These are phyloP conservation scores for Camelina neglecta DNA, from an alignment of 345 rosid genomes.

Conservation along the genomic window DNA sequence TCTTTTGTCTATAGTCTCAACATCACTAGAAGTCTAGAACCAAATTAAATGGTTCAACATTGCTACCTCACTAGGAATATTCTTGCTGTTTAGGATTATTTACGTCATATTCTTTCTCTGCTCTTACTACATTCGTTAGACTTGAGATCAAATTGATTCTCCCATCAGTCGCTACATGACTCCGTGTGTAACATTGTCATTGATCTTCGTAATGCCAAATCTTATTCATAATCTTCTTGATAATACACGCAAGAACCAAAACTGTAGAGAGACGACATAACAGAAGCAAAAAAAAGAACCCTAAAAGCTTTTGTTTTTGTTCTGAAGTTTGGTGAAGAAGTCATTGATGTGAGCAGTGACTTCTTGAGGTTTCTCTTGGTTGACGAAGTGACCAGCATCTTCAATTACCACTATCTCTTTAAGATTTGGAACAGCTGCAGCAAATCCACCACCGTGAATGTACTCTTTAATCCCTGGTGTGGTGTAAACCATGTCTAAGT, in stretches of 20 bases:
- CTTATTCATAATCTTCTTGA: background rate
- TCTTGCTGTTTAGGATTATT: no score
- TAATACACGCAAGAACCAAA: background rate
- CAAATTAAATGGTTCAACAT: background rate
- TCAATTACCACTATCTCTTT: conserved; percentile 64
- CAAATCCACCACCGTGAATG: conserved; percentile 58
- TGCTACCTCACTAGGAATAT: background rate
- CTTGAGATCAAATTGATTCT: background rate
- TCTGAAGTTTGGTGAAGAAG: conserved; percentile 54
- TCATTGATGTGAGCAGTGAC: conserved; percentile 56
- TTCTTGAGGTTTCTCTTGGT: conserved; percentile 74
- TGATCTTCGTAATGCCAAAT: background rate
- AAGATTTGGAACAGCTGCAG: conserved; percentile 55
- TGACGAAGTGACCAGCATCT: conserved; percentile 69
- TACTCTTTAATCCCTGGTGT: conserved; percentile 68
- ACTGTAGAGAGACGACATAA: background rate
- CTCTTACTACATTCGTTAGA: background rate
- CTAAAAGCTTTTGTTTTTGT: conserved; percentile 17
- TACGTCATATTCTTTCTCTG: no score
- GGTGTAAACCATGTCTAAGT: conserved; percentile 63
- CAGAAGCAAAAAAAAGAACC: background rate
- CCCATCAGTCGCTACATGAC: background rate
- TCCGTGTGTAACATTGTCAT: background rate
- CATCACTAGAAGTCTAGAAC: background rate
- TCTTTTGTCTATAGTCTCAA: background rate